A percentile compares a stretch with the other conserved stretches of the same genome.
phyloP scores from a whole-genome alignment of 2,329 filamentous ascomycete species.

The Colletotrichum cuscutae region DNA sequence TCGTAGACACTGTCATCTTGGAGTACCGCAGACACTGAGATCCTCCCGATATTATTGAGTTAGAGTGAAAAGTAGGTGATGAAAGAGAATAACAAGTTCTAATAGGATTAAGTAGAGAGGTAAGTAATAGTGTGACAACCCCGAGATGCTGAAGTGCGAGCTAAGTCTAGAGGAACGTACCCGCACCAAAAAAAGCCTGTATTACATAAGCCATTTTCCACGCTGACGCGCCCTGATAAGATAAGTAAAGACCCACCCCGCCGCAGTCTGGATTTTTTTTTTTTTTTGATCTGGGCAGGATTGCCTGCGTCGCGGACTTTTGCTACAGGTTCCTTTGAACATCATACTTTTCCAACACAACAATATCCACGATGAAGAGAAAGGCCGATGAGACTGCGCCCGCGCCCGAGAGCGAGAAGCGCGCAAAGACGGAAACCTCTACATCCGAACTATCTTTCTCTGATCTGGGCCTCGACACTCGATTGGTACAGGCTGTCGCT shows the following conservation, averaged over 20 bases:
- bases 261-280: conserved; percentile 30
- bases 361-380: conserved; percentile 63
- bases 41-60: too few relatives aligned
- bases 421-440: conserved; percentile 40
- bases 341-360: not conserved
- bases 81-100: too few relatives aligned
- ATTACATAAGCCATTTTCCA: not conserved
- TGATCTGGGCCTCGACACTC: conserved; percentile 82
- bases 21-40: too few relatives aligned
- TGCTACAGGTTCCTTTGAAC: not conserved
- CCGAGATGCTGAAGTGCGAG: not conserved
- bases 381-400: conserved; percentile 68
- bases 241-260: conserved; percentile 32
- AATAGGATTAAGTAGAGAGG: too few relatives aligned
- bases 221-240: conserved; percentile 8
- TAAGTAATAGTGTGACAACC: too few relatives aligned
- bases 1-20: too few relatives aligned
- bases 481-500: conserved; percentile 86
- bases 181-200: too few relatives aligned
- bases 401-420: conserved; percentile 44
- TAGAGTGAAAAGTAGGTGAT: too few relatives aligned
- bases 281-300: conserved; percentile 13
- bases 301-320: not conserved
- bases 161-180: not conserved
- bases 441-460: conserved; percentile 70